Base-by-base conservation (phyloP, 2,329 filamentous ascomycete genomes). In the Trichoderma semiorbis region DNA sequence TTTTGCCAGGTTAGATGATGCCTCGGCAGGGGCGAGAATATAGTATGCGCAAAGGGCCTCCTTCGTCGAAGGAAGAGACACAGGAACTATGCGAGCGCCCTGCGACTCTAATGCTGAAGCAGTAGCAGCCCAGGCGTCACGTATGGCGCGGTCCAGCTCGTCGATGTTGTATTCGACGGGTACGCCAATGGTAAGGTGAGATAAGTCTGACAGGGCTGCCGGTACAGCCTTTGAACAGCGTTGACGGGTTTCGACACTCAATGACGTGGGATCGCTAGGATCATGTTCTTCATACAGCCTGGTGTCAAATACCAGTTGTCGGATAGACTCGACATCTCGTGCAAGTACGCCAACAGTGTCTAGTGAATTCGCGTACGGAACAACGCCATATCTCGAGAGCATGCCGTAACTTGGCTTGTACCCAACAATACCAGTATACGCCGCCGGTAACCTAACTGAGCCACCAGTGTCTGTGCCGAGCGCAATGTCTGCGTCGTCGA, bases 401-500 rank as follows among this genome's bases (percentile, higher is more conserved):
- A 95, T 87, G 18, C 95, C 95, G 78, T 98, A 98, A 32, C 93
- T 96, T 1, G 95, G 95, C 81, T 98, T 97, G 82, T 95, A 97
- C 0, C 95, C 95, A 18, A 95, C 87, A 0, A 91, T 87, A 4
- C 93, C 92, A 10, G 92, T 94, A 79, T 97, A 98, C 1, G 95
- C 93, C 16, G 95, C 95, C 0, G 95, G 95, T 63, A 98, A 86
- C 72, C 95, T 87, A 63, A 98, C 92, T 1, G 93, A 97, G 16
- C 95, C 95, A 74, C 95, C 95, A 0, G 95, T 99, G 79, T 99
- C 96, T 24, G 96, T 98, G 21, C 96, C 96, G 32, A 99, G 83
- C 8, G 94, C 94, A 47, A 90, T 71, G 30, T 88, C 84, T 1
- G 84, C 86, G 5, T 85, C 83, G 26, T 87, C 87, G 1, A 87